Percentiles rank a stretch among this genome's conserved stretches.
These are phyloP conservation scores for Lactarius vividus DNA, from an alignment of 768 basidiomycete genomes.

Conservation along the genomic window DNA sequence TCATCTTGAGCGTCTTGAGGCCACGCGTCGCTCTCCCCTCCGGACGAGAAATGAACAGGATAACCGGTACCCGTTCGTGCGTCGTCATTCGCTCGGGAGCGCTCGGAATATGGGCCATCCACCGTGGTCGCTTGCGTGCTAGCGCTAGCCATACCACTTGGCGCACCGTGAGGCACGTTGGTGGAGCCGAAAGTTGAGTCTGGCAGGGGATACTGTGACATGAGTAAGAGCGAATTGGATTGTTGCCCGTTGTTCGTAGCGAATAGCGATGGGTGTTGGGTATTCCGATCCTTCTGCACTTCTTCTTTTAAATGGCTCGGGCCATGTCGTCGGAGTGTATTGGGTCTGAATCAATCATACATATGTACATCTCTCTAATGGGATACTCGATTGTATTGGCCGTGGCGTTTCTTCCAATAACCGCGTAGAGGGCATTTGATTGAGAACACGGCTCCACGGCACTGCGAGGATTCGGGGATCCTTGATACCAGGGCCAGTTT, in stretches of 20 bases:
- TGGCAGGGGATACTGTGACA: slow-evolving; percentile 9
- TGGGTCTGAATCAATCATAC: not conserved
- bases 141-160: not conserved
- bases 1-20: slow-evolving; percentile 14
- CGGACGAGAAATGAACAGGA: not conserved
- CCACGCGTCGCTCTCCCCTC: slow-evolving; percentile 7
- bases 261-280: not conserved
- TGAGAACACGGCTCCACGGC: not conserved
- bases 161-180: slow-evolving; percentile 4
- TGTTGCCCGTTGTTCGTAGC: not conserved
- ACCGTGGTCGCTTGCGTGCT: not conserved
- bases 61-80: not conserved
- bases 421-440: slow-evolving; percentile 1
- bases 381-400: not conserved
- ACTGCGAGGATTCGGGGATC: not conserved
- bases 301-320: slow-evolving; percentile 1
- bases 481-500: not conserved
- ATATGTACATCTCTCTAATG: no score
- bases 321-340: not conserved
- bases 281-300: not conserved
- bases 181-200: slow-evolving; percentile 8
- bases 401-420: not conserved
- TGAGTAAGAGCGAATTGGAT: slow-evolving; percentile 1
- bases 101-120: slow-evolving; percentile 6
- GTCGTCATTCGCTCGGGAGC: slow-evolving; percentile 6